Evolutionary conservation across 257 asterid genomes (phyloP).

Genomic region (Catharanthus roseus): DNA sequence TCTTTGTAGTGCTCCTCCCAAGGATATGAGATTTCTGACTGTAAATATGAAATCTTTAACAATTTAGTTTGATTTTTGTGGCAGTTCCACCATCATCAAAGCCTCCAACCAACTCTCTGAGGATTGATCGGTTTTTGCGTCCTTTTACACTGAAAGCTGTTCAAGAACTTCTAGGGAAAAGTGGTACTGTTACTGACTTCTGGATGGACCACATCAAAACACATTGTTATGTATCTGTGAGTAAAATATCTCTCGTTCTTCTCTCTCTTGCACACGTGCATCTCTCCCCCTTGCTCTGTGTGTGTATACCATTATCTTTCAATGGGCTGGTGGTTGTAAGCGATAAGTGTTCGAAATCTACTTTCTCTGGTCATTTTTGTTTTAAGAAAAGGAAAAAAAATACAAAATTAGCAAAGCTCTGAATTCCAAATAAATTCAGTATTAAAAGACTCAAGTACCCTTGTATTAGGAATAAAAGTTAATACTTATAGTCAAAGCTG

Average conservation of each 20-base stretch:
- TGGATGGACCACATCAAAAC: constrained; percentile 96
- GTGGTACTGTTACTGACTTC: constrained; percentile 59
- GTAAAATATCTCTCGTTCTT: constrained; percentile 22
- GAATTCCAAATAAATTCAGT: too few relatives aligned
- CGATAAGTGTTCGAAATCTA: too few relatives aligned
- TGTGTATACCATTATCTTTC: not conserved
- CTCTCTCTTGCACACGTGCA: not conserved
- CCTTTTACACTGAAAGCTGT: constrained; percentile 85
- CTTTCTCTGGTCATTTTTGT: too few relatives aligned
- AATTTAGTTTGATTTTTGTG: constrained; percentile 9
- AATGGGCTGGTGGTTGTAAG: not conserved
- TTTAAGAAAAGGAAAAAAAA: too few relatives aligned
- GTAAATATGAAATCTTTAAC: constrained; percentile 16
- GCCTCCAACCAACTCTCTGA: constrained; percentile 61
- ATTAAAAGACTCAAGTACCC: too few relatives aligned
- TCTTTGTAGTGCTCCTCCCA: not conserved
- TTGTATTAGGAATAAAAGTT: too few relatives aligned
- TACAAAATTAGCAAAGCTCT: too few relatives aligned
- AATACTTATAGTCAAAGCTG: too few relatives aligned
- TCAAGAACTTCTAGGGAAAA: constrained; percentile 76
- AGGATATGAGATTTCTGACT: constrained; percentile 1
- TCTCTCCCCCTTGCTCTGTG: not conserved
- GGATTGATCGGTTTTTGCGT: constrained; percentile 77
- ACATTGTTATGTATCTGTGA: constrained; percentile 84
- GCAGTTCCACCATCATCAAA: constrained; percentile 74